Base-by-base conservation (phyloP, 1,139 yeast species). In the Geotrichum bryndzae region DNA sequence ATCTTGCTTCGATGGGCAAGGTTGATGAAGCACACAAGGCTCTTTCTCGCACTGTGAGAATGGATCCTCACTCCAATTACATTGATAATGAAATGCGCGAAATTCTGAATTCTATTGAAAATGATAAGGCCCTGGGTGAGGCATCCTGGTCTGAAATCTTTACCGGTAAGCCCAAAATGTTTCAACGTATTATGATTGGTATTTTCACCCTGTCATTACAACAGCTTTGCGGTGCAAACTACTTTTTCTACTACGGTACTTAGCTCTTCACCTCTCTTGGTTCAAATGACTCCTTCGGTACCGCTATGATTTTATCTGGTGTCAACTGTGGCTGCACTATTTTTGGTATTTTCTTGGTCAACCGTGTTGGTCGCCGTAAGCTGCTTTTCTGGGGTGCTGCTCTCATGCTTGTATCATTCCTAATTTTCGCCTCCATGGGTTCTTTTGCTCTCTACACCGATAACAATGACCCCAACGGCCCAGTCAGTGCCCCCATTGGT, bases 161-260 rank as follows among this genome's bases (percentile, higher is more conserved):
- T 69, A 79, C 83, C 58, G 89, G 90, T 74, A 81, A 84, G 73
- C 90, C 90, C 70, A 82, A 80, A 75, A 81, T 86, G 67, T 79
- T 86, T 68, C 82, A 80, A 77, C 82, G 96, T 78, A 80, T 87
- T 27, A 48, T 84, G 29, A 79, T 84, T 71, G 95, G 95, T 72
- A 76, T 85, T 64, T 72, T 84, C 75, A 74, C 87, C 67, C 88
- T 85, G 79, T 80, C 86, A 31, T 76, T 87, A 69, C 94, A 88
- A 77, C 95, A 88, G 76, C 81, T 88, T 68, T 84, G 90, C 64
- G 95, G 94, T 81, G 82, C 85, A 73, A 87, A 87, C 79, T 88
- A 87, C 76, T 87, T 88, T 79, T 87, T 88, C 81, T 87, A 87
- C 79, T 88, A 87, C 68, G 90, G 91, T 75, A 87, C 92, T 65